Conservation (phyloP, 1,139 yeast genomes). For the Debaryomyces sp. region DNA sequence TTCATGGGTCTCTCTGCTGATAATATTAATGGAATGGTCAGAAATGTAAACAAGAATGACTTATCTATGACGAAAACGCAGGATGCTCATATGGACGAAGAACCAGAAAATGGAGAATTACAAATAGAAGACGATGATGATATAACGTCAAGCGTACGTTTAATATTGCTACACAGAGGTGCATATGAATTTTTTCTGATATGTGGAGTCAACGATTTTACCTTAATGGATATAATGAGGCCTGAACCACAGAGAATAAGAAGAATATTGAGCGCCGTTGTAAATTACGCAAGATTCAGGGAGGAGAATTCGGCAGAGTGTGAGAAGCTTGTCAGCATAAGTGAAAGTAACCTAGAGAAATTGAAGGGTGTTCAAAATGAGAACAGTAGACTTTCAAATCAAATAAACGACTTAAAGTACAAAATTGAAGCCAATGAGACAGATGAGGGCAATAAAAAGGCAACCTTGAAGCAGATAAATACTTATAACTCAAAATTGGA, state of each 20-base stretch:
- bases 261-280: slow-evolving; percentile 77
- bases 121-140: slow-evolving; percentile 33
- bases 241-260: slow-evolving; percentile 72
- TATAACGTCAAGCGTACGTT: slow-evolving; percentile 38
- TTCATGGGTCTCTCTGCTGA: slow-evolving; percentile 65
- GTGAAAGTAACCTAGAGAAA: slow-evolving; percentile 53
- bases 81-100: slow-evolving; percentile 8
- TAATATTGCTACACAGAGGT: slow-evolving; percentile 60
- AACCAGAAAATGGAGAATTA: slow-evolving; percentile 21
- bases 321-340: slow-evolving; percentile 58
- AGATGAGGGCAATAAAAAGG: slow-evolving; percentile 24
- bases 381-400: slow-evolving; percentile 43
- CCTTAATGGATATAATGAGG: slow-evolving; percentile 60
- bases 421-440: slow-evolving; percentile 25
- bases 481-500: slow-evolving; percentile 63
- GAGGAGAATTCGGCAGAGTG: slow-evolving; percentile 76
- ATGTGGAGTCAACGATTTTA: slow-evolving; percentile 80
- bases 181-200: slow-evolving; percentile 64
- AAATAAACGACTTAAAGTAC: slow-evolving; percentile 43
- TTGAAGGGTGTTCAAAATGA: slow-evolving; percentile 33
- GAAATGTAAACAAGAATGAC: slow-evolving; percentile 15
- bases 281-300: slow-evolving; percentile 82
- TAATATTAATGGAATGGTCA: slow-evolving; percentile 30
- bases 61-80: slow-evolving; percentile 8
- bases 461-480: slow-evolving; percentile 51